Conservation (phyloP, 106 monocot species). For the Chionographis japonica region DNA sequence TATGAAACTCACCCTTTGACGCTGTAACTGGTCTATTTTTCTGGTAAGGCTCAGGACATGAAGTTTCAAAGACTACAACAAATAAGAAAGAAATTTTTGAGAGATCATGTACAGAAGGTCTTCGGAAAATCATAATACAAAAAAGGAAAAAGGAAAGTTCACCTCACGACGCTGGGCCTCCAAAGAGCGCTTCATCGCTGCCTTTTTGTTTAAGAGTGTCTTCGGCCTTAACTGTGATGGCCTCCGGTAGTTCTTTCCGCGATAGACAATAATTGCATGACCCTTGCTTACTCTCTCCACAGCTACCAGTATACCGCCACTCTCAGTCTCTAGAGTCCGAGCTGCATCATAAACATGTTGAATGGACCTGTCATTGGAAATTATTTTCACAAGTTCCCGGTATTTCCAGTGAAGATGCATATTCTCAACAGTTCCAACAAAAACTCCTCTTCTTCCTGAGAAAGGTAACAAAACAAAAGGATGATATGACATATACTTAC, state of each 20-base stretch:
- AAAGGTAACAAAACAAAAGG: neutral
- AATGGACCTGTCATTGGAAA: slow-evolving; percentile 57
- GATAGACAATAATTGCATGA: slow-evolving; percentile 86
- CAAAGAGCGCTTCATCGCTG: slow-evolving; percentile 68
- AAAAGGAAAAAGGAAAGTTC: slow-evolving; percentile 5
- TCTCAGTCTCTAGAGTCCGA: slow-evolving; percentile 71
- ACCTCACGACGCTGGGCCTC: slow-evolving; percentile 87
- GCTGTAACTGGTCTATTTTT: slow-evolving; percentile 52
- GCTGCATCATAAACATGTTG: slow-evolving; percentile 55
- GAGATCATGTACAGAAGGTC: neutral
- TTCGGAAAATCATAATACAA: neutral
- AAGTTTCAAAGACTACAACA: slow-evolving; percentile 86
- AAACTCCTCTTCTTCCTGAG: slow-evolving; percentile 91
- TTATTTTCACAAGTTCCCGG: slow-evolving; percentile 92
- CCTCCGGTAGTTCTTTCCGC: slow-evolving; percentile 87
- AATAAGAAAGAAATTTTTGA: slow-evolving; percentile 9
- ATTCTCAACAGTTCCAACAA: slow-evolving; percentile 98
- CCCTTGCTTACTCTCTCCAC: slow-evolving; percentile 93
- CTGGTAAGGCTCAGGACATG: slow-evolving; percentile 70
- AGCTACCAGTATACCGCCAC: slow-evolving; percentile 92
- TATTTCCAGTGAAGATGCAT: slow-evolving; percentile 99
- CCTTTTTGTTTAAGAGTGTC: slow-evolving; percentile 72
- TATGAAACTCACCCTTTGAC: slow-evolving; percentile 42
- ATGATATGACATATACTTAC: neutral
- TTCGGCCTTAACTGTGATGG: slow-evolving; percentile 67